Evolutionary conservation across 2,329 filamentous ascomycete genomes (phyloP).

Genomic region (Fusarium burgessii): DNA sequence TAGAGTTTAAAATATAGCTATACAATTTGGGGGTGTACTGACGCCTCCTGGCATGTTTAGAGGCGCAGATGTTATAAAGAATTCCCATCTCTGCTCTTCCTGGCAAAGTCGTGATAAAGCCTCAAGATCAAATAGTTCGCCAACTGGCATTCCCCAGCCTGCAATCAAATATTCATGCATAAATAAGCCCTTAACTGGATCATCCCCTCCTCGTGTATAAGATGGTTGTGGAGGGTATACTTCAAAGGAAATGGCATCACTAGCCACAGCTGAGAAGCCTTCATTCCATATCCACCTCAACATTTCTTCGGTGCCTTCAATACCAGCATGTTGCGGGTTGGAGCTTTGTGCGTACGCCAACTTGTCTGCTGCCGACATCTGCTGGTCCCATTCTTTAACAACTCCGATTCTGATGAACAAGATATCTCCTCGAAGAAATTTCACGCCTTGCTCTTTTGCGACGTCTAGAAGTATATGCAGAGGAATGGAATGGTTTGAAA

Average conservation of each 20-base stretch:
- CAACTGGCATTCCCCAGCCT: constrained; percentile 1
- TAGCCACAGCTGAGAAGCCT: constrained; percentile 3
- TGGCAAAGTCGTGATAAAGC: neutral
- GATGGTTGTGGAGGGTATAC: neutral
- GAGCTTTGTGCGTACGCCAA: neutral
- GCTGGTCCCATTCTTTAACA: neutral
- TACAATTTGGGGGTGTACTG: constrained; percentile 8
- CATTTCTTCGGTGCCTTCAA: constrained; percentile 10
- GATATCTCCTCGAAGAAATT: neutral
- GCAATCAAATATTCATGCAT: constrained; percentile 12
- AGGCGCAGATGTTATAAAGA: constrained; percentile 2
- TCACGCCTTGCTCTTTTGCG: neutral
- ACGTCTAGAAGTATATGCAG: neutral
- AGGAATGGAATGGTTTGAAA: neutral
- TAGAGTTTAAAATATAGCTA: neutral
- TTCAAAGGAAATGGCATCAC: constrained; percentile 3
- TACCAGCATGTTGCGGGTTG: constrained; percentile 5
- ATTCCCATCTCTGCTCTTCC: constrained; percentile 7
- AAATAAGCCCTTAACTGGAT: neutral
- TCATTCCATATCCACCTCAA: constrained; percentile 8
- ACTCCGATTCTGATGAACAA: neutral
- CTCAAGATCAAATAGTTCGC: neutral
- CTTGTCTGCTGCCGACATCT: neutral
- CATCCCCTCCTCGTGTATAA: neutral
- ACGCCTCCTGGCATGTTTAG: constrained; percentile 9